Conservation (phyloP, 2,329 filamentous ascomycete species). For the Botryotinia calthae region DNA sequence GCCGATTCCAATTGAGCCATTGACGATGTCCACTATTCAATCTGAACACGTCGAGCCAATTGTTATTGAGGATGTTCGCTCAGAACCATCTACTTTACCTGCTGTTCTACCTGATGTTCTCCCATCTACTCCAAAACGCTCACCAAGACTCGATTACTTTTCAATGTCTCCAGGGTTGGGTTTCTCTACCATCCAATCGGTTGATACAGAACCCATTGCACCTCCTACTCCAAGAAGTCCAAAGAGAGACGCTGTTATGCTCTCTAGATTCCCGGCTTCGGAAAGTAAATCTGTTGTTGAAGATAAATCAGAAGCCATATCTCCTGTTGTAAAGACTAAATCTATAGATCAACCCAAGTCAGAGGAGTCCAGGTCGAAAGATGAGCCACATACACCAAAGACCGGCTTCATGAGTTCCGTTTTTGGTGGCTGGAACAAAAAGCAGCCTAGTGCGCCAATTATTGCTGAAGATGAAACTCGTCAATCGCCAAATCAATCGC, state of each 20-base stretch:
- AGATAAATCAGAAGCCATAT: neutral
- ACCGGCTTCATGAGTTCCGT: constrained; percentile 45
- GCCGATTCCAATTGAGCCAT: constrained; percentile 29
- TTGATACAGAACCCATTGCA: constrained; percentile 36
- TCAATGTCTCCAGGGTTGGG: constrained; percentile 33
- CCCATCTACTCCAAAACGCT: neutral
- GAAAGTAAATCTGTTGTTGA: neutral
- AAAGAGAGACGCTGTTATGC: constrained; percentile 55
- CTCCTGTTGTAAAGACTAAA: neutral
- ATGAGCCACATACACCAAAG: constrained; percentile 43
- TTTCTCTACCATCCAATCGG: constrained; percentile 35
- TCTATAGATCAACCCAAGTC: neutral
- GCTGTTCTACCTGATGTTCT: constrained; percentile 13
- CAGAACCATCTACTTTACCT: constrained; percentile 21
- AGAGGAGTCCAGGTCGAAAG: neutral
- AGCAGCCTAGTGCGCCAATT: constrained; percentile 41
- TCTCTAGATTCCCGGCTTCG: constrained; percentile 42
- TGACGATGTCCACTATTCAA: constrained; percentile 40
- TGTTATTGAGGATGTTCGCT: neutral
- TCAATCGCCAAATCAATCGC: constrained; percentile 53
- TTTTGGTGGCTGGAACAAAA: constrained; percentile 47
- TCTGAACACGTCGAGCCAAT: constrained; percentile 39
- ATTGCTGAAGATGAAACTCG: constrained; percentile 66
- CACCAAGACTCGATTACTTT: constrained; percentile 28
- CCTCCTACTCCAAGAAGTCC: constrained; percentile 47